Conservation (phyloP, 805 yeast species). For the Starmerella cellae region DNA sequence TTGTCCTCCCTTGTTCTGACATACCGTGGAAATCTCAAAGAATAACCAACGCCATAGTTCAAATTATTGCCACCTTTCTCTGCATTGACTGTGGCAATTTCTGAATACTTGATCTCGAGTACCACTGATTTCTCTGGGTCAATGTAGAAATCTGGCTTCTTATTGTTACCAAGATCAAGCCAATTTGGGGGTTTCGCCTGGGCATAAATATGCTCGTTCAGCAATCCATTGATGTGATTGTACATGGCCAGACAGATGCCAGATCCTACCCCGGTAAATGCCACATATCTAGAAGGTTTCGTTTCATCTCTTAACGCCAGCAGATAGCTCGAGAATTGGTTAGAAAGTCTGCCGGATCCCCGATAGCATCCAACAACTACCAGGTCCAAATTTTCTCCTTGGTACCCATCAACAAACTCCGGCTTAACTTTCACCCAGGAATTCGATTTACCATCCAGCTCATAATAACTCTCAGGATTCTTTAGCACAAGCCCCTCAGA, state of each 20-base stretch:
- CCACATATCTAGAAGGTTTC: slow-evolving; percentile 36
- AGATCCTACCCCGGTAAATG: slow-evolving; percentile 72
- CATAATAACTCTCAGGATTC: slow-evolving; percentile 44
- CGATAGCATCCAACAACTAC: slow-evolving; percentile 65
- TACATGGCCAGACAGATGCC: slow-evolving; percentile 61
- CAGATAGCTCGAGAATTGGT: slow-evolving; percentile 39
- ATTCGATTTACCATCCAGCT: slow-evolving; percentile 45
- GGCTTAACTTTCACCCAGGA: slow-evolving; percentile 89
- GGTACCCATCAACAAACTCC: slow-evolving; percentile 61
- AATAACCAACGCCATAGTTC: slow-evolving; percentile 50
- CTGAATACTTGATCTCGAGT: slow-evolving; percentile 69
- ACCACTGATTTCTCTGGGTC: slow-evolving; percentile 66
- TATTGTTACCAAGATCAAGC: slow-evolving; percentile 10
- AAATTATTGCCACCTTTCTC: slow-evolving; percentile 13
- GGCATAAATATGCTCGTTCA: slow-evolving; percentile 49
- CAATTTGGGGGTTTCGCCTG: slow-evolving; percentile 14
- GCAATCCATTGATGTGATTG: slow-evolving; percentile 40
- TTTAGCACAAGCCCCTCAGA: slow-evolving; percentile 80
- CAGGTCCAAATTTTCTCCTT: slow-evolving; percentile 77
- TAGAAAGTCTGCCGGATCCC: slow-evolving; percentile 42
- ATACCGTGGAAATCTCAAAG: slow-evolving; percentile 67
- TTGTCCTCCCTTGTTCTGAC: slow-evolving; percentile 58
- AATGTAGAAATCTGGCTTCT: slow-evolving; percentile 44
- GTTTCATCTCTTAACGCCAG: slow-evolving; percentile 49
- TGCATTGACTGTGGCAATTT: slow-evolving; percentile 37